Percentiles rank a stretch among this genome's conserved stretches.
Evolutionary conservation across 257 asterid species (phyloP).

Genomic region (Nicotiana undulata): DNA sequence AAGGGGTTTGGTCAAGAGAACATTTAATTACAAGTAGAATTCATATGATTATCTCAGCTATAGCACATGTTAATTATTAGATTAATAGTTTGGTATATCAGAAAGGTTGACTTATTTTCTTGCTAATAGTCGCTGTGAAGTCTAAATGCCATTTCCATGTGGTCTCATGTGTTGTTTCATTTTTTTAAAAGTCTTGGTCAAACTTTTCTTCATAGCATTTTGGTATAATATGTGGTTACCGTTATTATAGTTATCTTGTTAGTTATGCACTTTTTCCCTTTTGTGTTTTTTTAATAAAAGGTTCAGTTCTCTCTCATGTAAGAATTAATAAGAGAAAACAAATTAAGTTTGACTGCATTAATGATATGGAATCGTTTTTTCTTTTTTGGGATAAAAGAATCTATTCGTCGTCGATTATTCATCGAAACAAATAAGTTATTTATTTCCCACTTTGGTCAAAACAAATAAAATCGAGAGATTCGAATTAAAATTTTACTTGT

Average conservation of each 20-base stretch:
- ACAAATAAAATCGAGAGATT: not conserved
- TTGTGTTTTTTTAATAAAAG: not conserved
- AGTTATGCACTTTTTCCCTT: not conserved
- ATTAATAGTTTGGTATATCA: conserved; percentile 30
- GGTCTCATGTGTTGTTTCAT: conserved; percentile 53
- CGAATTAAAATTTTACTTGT: not conserved
- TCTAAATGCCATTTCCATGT: conserved; percentile 48
- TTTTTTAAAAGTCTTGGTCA: conserved; percentile 17
- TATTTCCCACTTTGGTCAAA: too few species aligned
- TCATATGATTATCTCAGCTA: not conserved
- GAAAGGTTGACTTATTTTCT: conserved; percentile 34
- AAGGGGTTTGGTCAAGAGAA: conserved; percentile 33
- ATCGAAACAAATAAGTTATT: too few species aligned
- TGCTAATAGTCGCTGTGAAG: conserved; percentile 14
- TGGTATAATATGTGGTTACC: not conserved
- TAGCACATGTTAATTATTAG: conserved; percentile 9
- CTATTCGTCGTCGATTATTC: too few species aligned
- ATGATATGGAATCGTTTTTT: not conserved
- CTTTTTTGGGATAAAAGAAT: too few species aligned
- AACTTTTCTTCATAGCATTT: conserved; percentile 7
- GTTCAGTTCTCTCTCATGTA: not conserved
- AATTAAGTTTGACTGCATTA: not conserved
- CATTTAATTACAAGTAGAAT: conserved; percentile 10
- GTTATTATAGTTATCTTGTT: conserved; percentile 7
- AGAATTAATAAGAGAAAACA: not conserved